Percentiles rank a stretch among this genome's conserved stretches.
Evolutionary conservation across 768 basidiomycete genomes (phyloP).

Genomic region (Psilocybe cubensis): DNA sequence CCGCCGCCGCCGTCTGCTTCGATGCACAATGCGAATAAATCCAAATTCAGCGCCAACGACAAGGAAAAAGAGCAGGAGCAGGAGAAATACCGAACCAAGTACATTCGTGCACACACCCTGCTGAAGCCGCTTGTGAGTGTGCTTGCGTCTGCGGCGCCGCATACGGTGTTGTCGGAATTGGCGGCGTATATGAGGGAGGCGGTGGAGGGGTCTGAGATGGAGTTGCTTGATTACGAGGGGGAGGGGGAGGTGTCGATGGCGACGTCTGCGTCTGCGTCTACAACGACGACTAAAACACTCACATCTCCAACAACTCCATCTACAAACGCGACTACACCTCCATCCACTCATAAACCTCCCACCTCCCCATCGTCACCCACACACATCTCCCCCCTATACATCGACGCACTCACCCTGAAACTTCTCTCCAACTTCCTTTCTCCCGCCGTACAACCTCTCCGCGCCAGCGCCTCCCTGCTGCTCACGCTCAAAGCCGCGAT

Average conservation of each 20-base stretch:
- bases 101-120: conserved; percentile 65
- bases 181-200: conserved; percentile 44
- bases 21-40: no score
- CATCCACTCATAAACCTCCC: not conserved
- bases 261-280: conserved; percentile 42
- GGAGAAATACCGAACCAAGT: conserved; percentile 55
- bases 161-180: conserved; percentile 66
- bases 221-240: no score
- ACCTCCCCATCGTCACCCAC: not conserved
- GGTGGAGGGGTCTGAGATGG: no score
- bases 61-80: conserved; percentile 29
- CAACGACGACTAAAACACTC: not conserved
- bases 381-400: not conserved
- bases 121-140: conserved; percentile 62
- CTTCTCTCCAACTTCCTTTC: conserved; percentile 80
- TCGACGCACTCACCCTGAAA: conserved; percentile 69
- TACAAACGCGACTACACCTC: no score
- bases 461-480: conserved; percentile 63
- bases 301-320: not conserved
- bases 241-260: no score
- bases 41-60: conserved; percentile 28
- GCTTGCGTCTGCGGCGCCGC: conserved; percentile 66
- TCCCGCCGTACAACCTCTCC: conserved; percentile 67
- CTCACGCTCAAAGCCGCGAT: conserved; percentile 74
- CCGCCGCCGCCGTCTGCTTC: not conserved